Evolutionary conservation across 345 rosid species (phyloP), one percentile per base, ranked within the genome.

Genomic region (Diplotaxis tenuifolia): DNA sequence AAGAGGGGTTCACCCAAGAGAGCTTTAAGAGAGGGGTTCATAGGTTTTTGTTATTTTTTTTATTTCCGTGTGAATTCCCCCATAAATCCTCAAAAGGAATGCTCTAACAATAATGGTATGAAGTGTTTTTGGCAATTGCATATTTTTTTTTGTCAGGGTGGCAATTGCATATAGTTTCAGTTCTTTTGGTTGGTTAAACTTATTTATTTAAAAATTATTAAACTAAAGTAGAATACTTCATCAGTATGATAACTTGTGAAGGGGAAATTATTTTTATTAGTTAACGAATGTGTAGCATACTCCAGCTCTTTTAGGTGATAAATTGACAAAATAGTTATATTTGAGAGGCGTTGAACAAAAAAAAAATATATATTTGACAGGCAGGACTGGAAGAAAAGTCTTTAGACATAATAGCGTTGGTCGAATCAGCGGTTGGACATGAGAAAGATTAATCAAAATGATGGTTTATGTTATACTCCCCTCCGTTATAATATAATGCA

Each of bases 371-470:
- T n/a, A n/a, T n/a, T n/a, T n/a, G n/a, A n/a, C n/a, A n/a, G n/a
- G n/a, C n/a, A n/a, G 14, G 18, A 65, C 32, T 25, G 45, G 21
- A 25, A 64, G 34, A 73, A 27, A 55, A 20, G 58, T 56, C 65
- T 54, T 25, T 27, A 54, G 70, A 63, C 55, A 42, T 14, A 53
- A 52, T 38, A 36, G 34, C 34, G 42, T 65, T 29, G 65, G 66
- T 56, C 71, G 56, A 45, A 71, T 47, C 77, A 73, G 56, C 65
- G 34, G 49, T 56, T 29, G 49, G 27, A 42, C 45, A 38, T 0
- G 19, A 18, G 64, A 40, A 40, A 14, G 15, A 6, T 40, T 15
- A 15, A 40, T 40, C 47, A 40, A 40, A 12, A 40, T 40, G 47
- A 40, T 40, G 15, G 47, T 40, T 32, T 40, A 40, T 5, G 15